phyloP scores from a whole-genome alignment of 2,329 filamentous ascomycete genomes.

The Rhynchosporium graminicola region DNA sequence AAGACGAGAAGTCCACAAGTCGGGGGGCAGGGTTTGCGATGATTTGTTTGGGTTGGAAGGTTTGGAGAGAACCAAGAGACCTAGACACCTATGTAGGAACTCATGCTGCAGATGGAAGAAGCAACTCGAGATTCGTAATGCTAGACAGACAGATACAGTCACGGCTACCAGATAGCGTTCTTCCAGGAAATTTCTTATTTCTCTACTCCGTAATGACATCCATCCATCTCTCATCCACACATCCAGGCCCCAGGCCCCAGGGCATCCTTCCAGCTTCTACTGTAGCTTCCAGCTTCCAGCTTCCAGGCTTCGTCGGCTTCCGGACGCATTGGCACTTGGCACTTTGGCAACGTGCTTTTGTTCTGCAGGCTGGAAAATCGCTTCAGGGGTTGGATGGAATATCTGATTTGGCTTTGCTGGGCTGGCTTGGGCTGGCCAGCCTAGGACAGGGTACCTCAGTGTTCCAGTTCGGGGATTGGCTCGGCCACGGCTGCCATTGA shows the following conservation, averaged over 20 bases:
- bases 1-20: background rate
- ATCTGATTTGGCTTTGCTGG: slow-evolving; percentile 12
- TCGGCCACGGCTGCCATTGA: slow-evolving; percentile 5
- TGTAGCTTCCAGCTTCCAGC: slow-evolving; percentile 2
- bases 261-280: background rate
- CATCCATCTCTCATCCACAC: no score
- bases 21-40: background rate
- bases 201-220: no score
- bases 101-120: background rate
- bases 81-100: background rate
- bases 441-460: background rate
- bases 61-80: background rate
- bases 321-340: background rate
- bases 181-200: no score
- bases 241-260: no score
- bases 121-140: background rate
- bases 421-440: background rate
- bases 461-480: slow-evolving; percentile 15
- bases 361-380: slow-evolving; percentile 11
- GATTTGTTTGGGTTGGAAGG: slow-evolving; percentile 1
- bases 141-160: no score
- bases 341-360: slow-evolving; percentile 8
- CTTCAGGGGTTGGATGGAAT: slow-evolving; percentile 15
- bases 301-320: slow-evolving; percentile 1
- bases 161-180: no score